phyloP scores from a whole-genome alignment of 805 yeast species.

The Kuraishia ogatae region DNA sequence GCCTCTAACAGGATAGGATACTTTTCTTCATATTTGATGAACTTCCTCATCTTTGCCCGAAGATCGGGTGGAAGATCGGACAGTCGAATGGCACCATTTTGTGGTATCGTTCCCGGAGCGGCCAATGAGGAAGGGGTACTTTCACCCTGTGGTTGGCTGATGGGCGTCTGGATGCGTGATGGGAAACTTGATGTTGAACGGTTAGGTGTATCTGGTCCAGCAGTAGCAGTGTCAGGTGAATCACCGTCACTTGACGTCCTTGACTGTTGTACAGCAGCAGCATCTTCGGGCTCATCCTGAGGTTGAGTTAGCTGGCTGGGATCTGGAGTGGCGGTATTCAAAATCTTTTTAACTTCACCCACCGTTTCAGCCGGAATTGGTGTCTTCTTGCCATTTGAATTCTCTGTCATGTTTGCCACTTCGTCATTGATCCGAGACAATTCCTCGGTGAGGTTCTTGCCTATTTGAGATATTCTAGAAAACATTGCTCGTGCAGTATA shows the following conservation, averaged over 20 bases:
- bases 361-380: not conserved
- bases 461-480: constrained; percentile 48
- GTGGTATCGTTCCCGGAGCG: not conserved
- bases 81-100: constrained; percentile 15
- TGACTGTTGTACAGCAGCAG: not conserved
- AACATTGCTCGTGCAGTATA: constrained; percentile 44
- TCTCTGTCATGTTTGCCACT: constrained; percentile 12
- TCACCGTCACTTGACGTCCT: not conserved
- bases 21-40: constrained; percentile 80
- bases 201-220: constrained; percentile 2
- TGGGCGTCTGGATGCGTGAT: constrained; percentile 6
- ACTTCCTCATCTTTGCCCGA: constrained; percentile 58
- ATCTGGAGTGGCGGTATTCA: constrained; percentile 38
- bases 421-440: constrained; percentile 27
- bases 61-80: constrained; percentile 48
- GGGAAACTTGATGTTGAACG: constrained; percentile 3
- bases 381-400: not conserved
- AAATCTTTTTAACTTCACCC: constrained; percentile 17
- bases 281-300: constrained; percentile 23
- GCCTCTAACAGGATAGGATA: constrained; percentile 83
- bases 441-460: constrained; percentile 59
- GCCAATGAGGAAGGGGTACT: not conserved
- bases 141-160: not conserved
- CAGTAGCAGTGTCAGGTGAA: not conserved
- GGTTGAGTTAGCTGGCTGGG: constrained; percentile 38